These are phyloP conservation scores for Salix viminalis DNA, from an alignment of 345 rosid genomes.

Conservation along the genomic window DNA sequence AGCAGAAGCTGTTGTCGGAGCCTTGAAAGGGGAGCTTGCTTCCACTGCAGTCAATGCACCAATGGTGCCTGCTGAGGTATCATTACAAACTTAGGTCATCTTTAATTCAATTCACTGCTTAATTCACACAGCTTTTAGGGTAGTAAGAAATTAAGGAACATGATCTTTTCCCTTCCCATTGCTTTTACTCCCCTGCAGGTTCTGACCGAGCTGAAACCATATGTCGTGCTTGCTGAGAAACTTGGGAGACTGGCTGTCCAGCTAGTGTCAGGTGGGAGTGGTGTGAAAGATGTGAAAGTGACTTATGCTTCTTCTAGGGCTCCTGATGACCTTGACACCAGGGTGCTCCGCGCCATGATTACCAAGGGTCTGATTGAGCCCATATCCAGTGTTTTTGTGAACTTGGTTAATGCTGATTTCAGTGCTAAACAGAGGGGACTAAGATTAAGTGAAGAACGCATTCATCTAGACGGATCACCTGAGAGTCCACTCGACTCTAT, in stretches of 20 bases:
- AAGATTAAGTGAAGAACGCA: conserved; percentile 18
- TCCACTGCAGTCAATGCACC: conserved; percentile 34
- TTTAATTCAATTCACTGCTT: background rate
- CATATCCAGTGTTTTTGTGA: conserved; percentile 20
- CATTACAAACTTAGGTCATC: background rate
- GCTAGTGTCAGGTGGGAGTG: conserved; percentile 25
- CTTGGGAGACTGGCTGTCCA: conserved; percentile 29
- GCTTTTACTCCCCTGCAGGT: conserved; percentile 9
- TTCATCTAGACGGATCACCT: conserved; percentile 21
- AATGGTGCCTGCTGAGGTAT: conserved; percentile 35
- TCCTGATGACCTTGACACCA: conserved; percentile 29
- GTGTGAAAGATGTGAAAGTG: conserved; percentile 22
- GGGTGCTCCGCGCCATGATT: conserved; percentile 28
- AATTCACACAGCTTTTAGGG: background rate
- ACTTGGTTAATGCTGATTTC: conserved; percentile 32
- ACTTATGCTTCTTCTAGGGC: conserved; percentile 21
- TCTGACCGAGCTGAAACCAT: conserved; percentile 21
- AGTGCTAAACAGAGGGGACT: conserved; percentile 28
- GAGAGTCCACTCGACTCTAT: conserved; percentile 26
- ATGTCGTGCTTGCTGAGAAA: conserved; percentile 25
- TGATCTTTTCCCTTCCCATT: background rate
- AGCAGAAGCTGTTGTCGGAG: conserved; percentile 33
- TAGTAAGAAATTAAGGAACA: background rate
- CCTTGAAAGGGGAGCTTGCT: conserved; percentile 27
- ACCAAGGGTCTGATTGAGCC: conserved; percentile 32